Conservation (phyloP, 139 green algal genomes). For the Pseudopediastrum boryanum region DNA sequence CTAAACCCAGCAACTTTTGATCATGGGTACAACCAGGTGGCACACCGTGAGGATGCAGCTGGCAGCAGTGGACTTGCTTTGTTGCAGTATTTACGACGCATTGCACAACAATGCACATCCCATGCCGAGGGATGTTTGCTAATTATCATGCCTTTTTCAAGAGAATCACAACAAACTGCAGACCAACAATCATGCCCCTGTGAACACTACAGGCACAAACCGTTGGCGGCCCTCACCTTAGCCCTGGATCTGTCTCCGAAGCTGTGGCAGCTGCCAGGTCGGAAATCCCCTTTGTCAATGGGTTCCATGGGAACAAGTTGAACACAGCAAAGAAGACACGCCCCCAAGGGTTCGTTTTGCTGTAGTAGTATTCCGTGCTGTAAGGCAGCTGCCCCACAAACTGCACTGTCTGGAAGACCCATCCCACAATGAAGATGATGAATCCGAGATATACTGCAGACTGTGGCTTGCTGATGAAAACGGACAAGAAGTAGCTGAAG, state of each 20-base stretch:
- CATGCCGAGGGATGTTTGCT: no score
- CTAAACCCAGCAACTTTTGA: no score
- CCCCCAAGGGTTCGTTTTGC: conserved; percentile 21
- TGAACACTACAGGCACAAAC: no score
- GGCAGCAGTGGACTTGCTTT: no score
- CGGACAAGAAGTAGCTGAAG: conserved; percentile 75
- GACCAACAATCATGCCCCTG: no score
- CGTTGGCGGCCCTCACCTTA: conserved; percentile 40
- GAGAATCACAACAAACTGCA: no score
- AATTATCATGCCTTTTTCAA: no score
- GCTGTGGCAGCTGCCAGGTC: conserved; percentile 70
- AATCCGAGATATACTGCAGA: conserved; percentile 89
- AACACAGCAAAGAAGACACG: conserved; percentile 70
- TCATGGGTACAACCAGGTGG: no score
- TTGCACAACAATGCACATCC: no score
- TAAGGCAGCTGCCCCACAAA: conserved; percentile 72
- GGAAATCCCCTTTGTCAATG: conserved; percentile 82
- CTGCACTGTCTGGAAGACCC: conserved; percentile 65
- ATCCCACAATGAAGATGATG: conserved; percentile 89
- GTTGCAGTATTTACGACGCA: no score
- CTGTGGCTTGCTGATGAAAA: conserved; percentile 71
- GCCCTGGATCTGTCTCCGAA: conserved; percentile 28
- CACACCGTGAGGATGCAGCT: no score
- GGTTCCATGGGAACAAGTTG: conserved; percentile 77
- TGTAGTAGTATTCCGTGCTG: conserved; percentile 57